Conservation (phyloP, 1,284 basidiomycete species). For the Sporisorium iseilematis-ciliati region DNA sequence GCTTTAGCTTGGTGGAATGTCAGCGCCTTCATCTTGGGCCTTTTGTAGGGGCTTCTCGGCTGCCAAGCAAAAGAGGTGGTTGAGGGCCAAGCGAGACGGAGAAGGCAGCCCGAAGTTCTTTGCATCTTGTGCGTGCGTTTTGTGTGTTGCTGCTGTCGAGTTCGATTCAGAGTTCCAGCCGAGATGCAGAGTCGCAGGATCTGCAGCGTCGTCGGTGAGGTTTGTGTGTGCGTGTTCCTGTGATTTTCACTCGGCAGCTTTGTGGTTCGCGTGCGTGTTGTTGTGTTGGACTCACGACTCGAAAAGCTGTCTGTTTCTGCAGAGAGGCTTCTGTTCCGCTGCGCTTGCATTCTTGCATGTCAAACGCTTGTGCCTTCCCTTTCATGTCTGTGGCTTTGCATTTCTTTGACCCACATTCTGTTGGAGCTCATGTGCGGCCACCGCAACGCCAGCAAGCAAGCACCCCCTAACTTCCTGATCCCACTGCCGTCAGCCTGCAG, state of each 20-base stretch:
- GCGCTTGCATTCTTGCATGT: background rate
- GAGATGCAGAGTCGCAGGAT: slow-evolving; percentile 3
- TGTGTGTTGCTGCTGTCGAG: slow-evolving; percentile 1
- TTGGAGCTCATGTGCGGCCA: background rate
- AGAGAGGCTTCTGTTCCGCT: background rate
- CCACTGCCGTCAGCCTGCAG: background rate
- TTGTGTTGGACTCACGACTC: background rate
- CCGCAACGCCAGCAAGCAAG: slow-evolving; percentile 8
- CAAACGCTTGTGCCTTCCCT: background rate
- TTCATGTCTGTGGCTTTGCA: slow-evolving; percentile 16
- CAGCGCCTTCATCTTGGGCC: background rate
- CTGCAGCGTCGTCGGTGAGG: background rate
- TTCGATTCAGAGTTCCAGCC: background rate
- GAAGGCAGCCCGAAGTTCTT: too few relatives aligned
- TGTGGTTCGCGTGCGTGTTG: background rate
- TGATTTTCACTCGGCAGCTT: too few relatives aligned
- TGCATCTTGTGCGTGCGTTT: background rate
- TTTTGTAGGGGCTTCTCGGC: too few relatives aligned
- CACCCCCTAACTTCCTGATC: background rate
- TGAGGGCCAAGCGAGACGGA: too few relatives aligned
- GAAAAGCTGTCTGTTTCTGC: slow-evolving; percentile 16
- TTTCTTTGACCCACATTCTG: background rate
- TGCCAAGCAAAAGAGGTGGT: too few relatives aligned
- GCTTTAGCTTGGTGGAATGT: background rate
- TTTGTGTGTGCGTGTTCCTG: background rate